A percentile compares a stretch with the other conserved stretches of the same genome.
Conservation (phyloP, 1,284 basidiomycete genomes). For the Trametes pubescens region DNA sequence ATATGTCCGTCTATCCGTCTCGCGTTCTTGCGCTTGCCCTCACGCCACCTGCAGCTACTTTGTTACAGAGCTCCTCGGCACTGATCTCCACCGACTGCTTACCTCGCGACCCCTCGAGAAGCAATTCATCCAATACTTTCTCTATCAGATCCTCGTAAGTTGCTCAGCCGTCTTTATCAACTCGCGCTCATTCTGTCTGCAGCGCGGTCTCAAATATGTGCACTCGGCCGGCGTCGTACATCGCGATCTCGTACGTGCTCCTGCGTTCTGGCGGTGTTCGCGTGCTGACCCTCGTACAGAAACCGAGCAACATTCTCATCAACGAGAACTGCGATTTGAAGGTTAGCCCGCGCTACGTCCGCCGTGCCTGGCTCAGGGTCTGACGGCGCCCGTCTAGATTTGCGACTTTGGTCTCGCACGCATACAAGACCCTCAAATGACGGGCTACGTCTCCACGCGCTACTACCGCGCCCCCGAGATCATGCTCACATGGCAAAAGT, state of each 20-base stretch:
- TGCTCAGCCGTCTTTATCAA: background rate
- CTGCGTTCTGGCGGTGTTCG: background rate
- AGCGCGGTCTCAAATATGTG: conserved; percentile 99
- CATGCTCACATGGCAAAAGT: conserved; percentile 99
- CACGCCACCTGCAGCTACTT: conserved; percentile 76
- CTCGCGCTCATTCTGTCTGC: conserved; percentile 6
- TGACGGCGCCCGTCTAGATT: conserved; percentile 62
- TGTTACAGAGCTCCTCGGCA: conserved; percentile 98
- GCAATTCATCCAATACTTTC: conserved; percentile 99
- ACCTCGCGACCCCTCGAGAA: conserved; percentile 98
- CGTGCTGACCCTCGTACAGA: conserved; percentile 55
- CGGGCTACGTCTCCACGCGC: conserved; percentile 98
- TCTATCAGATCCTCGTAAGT: conserved; percentile 95
- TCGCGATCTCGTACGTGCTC: conserved; percentile 81
- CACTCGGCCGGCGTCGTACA: conserved; percentile 99
- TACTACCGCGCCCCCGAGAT: conserved; percentile 99
- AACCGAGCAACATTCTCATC: conserved; percentile 99
- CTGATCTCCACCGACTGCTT: conserved; percentile 96
- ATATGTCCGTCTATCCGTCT: conserved; percentile 71
- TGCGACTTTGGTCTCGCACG: conserved; percentile 99
- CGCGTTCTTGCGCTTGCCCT: conserved; percentile 19
- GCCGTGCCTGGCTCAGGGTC: conserved; percentile 11
- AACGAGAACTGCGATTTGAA: conserved; percentile 99
- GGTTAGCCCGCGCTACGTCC: conserved; percentile 46
- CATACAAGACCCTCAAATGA: conserved; percentile 99